Conservation (phyloP, 2,329 filamentous ascomycete genomes). For the Ceratocystis eucalypticola region DNA sequence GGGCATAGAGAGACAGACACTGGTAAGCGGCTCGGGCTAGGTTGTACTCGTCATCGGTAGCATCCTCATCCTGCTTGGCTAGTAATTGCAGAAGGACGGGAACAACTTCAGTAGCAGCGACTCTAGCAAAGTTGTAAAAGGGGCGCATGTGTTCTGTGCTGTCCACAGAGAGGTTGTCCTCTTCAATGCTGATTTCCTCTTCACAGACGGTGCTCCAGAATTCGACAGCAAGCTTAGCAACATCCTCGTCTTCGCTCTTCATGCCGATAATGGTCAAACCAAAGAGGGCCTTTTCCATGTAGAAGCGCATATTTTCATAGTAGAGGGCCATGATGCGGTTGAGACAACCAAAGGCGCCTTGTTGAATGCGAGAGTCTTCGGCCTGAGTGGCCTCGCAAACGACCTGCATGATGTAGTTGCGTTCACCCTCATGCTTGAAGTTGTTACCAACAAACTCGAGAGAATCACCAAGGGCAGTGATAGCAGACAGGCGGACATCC, state of each 20-base stretch:
- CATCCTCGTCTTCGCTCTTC: slow-evolving; percentile 96
- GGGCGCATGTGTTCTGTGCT: slow-evolving; percentile 73
- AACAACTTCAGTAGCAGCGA: slow-evolving; percentile 87
- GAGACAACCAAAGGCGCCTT: slow-evolving; percentile 89
- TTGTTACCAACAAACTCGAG: slow-evolving; percentile 96
- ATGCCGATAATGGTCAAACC: slow-evolving; percentile 95
- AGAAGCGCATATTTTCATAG: slow-evolving; percentile 99
- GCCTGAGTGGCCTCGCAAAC: slow-evolving; percentile 98
- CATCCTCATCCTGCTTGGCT: slow-evolving; percentile 96
- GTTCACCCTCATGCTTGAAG: slow-evolving; percentile 97
- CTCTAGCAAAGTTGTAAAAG: slow-evolving; percentile 89
- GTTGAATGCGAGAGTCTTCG: slow-evolving; percentile 78
- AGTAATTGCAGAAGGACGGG: slow-evolving; percentile 79
- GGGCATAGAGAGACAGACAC: slow-evolving; percentile 86
- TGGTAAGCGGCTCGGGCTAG: slow-evolving; percentile 90
- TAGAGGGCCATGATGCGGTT: slow-evolving; percentile 98
- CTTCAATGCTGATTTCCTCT: slow-evolving; percentile 94
- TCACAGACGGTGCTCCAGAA: slow-evolving; percentile 99
- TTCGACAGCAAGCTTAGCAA: slow-evolving; percentile 93
- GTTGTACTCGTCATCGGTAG: slow-evolving; percentile 94
- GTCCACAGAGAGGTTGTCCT: slow-evolving; percentile 66
- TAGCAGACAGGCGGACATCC: slow-evolving; percentile 84
- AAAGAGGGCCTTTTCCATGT: slow-evolving; percentile 99
- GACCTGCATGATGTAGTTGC: slow-evolving; percentile 99
- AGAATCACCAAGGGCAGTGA: slow-evolving; percentile 87